Percentiles rank a stretch among this genome's conserved stretches.
phyloP scores from a whole-genome alignment of 2,329 filamentous ascomycete species.

The Arthrobotrys conoides region DNA sequence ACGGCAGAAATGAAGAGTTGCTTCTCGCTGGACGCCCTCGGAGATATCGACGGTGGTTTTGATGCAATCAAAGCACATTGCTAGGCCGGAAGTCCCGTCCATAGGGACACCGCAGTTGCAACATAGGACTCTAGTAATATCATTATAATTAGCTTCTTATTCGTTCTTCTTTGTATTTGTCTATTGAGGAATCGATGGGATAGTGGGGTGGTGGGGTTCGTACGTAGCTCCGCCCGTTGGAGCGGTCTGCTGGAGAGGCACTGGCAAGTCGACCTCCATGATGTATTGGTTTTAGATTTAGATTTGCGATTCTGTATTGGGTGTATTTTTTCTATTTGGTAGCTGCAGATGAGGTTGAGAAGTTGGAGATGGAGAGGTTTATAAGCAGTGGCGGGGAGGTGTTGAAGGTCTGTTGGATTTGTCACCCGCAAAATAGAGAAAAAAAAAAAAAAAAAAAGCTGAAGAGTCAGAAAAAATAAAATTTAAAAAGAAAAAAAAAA shows the following conservation, averaged over 20 bases:
- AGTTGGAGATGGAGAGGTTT: conserved; percentile 39
- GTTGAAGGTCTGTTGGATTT: conserved; percentile 60
- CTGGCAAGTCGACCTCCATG: conserved; percentile 68
- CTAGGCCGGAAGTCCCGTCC: conserved; percentile 85
- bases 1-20: conserved; percentile 88
- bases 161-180: conserved; percentile 33
- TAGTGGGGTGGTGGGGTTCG: conserved; percentile 63
- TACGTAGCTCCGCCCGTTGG: conserved; percentile 71
- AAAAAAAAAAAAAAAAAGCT: conserved; percentile 12
- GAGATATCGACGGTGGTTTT: conserved; percentile 96
- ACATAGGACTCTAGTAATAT: conserved; percentile 81
- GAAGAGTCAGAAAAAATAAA: conserved; percentile 29
- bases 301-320: not conserved
- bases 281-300: conserved; percentile 12
- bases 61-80: conserved; percentile 95
- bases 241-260: conserved; percentile 67
- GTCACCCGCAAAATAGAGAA: conserved; percentile 38
- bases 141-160: conserved; percentile 46
- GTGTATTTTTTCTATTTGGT: conserved; percentile 3
- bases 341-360: conserved; percentile 7
- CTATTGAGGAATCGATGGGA: not conserved
- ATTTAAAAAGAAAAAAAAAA: conserved; percentile 11
- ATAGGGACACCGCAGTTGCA: conserved; percentile 98
- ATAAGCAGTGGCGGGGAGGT: conserved; percentile 52
- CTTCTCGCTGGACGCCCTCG: conserved; percentile 89